Evolutionary conservation across 2,329 filamentous ascomycete species (phyloP).

Genomic region (Trichoderma hamatum): DNA sequence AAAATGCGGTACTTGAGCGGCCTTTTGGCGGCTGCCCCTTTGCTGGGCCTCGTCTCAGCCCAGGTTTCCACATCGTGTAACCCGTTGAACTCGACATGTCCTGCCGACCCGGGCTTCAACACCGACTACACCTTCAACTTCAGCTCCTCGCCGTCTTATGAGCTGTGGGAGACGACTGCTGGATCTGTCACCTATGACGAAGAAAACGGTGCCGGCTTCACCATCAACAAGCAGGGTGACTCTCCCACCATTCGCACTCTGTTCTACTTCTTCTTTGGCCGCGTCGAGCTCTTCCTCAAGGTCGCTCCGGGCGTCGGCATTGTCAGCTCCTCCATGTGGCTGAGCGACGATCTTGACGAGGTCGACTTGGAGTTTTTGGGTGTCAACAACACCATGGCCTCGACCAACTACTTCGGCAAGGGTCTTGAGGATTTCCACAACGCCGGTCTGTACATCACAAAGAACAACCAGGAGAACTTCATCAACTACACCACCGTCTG

Average conservation of each 20-base stretch:
- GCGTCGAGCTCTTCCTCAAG: constrained; percentile 77
- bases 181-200: constrained; percentile 65
- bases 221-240: constrained; percentile 69
- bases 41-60: constrained; percentile 57
- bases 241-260: constrained; percentile 77
- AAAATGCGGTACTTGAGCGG: constrained; percentile 29
- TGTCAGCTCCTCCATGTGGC: constrained; percentile 79
- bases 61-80: constrained; percentile 81
- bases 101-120: constrained; percentile 71
- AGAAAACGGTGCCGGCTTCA: constrained; percentile 70
- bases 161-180: constrained; percentile 69
- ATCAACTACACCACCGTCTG: constrained; percentile 79
- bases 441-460: constrained; percentile 60
- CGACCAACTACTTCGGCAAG: constrained; percentile 82
- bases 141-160: constrained; percentile 61
- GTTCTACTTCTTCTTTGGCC: constrained; percentile 86
- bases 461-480: constrained; percentile 60
- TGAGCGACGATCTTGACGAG: constrained; percentile 84
- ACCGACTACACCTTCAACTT: constrained; percentile 65
- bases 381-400: constrained; percentile 61
- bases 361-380: constrained; percentile 87
- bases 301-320: constrained; percentile 75
- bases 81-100: constrained; percentile 71
- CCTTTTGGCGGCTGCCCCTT: constrained; percentile 41
- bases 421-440: constrained; percentile 66